Evolutionary conservation across 2,329 filamentous ascomycete species (phyloP).

Genomic region (Xylaria sp.): DNA sequence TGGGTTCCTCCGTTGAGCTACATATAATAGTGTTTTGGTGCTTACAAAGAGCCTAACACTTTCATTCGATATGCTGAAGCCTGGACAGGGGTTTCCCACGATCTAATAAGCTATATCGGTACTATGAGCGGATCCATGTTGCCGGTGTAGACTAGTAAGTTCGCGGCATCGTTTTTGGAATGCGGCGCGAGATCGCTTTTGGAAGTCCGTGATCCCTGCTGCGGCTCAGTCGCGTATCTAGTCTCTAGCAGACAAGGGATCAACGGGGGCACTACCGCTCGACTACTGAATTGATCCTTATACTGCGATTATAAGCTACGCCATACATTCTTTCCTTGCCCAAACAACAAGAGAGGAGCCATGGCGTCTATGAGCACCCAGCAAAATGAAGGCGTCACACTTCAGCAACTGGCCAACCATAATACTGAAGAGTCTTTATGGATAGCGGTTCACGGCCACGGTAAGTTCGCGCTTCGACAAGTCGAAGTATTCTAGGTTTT

Average conservation of each 20-base stretch:
- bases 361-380: background rate
- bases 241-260: background rate
- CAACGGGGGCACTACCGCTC: background rate
- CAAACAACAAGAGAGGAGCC: background rate
- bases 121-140: background rate
- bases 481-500: background rate
- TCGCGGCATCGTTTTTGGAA: background rate
- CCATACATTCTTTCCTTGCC: background rate
- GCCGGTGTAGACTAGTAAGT: background rate
- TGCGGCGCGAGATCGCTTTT: background rate
- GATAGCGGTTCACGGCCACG: background rate
- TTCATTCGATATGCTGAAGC: background rate
- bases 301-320: background rate
- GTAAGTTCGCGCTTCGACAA: background rate
- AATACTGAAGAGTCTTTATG: background rate
- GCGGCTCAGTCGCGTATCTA: background rate
- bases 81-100: background rate
- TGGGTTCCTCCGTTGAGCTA: background rate
- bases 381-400: background rate
- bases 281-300: background rate
- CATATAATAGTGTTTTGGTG: background rate
- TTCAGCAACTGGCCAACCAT: background rate
- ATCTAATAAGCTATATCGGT: background rate
- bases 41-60: background rate
- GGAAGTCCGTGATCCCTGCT: constrained; percentile 7